Conservation (phyloP, 495 filamentous ascomycete species). For the Aspergillus wentii region DNA sequence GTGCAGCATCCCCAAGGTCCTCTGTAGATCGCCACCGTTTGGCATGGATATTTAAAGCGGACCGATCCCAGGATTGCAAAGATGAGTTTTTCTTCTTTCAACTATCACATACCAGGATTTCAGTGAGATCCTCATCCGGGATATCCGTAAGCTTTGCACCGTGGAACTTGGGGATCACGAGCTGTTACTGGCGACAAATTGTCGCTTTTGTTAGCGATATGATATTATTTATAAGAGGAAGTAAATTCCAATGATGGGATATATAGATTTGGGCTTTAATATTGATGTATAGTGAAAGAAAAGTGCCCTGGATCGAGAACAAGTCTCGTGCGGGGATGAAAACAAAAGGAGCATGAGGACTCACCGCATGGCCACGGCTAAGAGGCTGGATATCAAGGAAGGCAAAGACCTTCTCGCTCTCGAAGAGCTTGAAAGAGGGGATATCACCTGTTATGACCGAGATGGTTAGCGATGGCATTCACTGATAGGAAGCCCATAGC, state of each 20-base stretch:
- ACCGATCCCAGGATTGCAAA: neutral
- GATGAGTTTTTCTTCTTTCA: neutral
- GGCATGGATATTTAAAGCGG: conserved; percentile 3
- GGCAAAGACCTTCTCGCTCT: conserved; percentile 86
- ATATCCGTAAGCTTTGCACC: conserved; percentile 90
- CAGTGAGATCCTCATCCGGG: conserved; percentile 79
- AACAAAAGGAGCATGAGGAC: too few relatives aligned
- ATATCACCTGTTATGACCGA: conserved; percentile 65
- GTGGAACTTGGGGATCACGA: conserved; percentile 95
- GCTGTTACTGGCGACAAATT: conserved; percentile 41
- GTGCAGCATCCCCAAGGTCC: conserved; percentile 16
- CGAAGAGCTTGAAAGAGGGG: conserved; percentile 91
- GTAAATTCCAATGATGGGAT: neutral
- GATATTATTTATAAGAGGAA: too few relatives aligned
- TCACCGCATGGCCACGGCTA: conserved; percentile 75
- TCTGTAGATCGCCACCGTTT: neutral
- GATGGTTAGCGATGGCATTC: conserved; percentile 4
- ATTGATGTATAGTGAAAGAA: too few relatives aligned
- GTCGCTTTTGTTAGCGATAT: too few relatives aligned
- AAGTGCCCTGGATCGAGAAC: too few relatives aligned
- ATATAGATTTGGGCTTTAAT: neutral
- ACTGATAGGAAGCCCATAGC: too few relatives aligned
- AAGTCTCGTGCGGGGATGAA: conserved; percentile 18
- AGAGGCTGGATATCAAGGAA: conserved; percentile 96
- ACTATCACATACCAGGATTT: conserved; percentile 67